Evolutionary conservation across 441 rosid genomes (phyloP).

Genomic region (Hura crepitans): DNA sequence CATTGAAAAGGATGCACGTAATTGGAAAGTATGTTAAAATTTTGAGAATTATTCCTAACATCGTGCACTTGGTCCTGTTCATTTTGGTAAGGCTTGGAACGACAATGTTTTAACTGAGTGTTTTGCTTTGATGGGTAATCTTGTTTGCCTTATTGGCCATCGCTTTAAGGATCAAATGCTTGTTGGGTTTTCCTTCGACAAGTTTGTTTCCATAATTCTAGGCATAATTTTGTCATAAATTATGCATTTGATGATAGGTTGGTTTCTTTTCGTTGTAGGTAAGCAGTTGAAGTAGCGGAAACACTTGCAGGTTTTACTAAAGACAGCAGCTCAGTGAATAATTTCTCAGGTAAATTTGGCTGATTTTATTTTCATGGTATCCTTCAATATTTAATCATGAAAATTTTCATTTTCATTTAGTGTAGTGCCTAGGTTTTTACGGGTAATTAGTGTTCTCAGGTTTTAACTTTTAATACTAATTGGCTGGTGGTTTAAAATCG

Average conservation of each 20-base stretch:
- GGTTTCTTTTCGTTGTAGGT: constrained; percentile 14
- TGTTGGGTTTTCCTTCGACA: background rate
- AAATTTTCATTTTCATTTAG: too few species aligned
- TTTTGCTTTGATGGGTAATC: background rate
- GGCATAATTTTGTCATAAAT: too few species aligned
- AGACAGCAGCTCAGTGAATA: background rate
- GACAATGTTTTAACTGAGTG: background rate
- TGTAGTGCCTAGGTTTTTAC: too few species aligned
- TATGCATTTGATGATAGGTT: background rate
- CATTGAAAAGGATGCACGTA: too few species aligned
- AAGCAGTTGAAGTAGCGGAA: constrained; percentile 1
- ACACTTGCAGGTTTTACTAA: too few species aligned
- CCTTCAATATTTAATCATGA: background rate
- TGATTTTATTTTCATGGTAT: background rate
- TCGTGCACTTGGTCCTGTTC: background rate
- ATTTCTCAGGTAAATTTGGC: background rate
- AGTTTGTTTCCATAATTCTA: background rate
- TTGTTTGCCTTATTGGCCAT: background rate
- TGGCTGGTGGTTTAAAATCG: too few species aligned
- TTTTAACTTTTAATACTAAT: too few species aligned
- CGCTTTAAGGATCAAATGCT: background rate
- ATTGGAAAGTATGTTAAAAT: too few species aligned
- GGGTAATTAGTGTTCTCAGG: background rate
- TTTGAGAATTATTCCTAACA: too few species aligned
- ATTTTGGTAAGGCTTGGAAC: background rate